Conservation (phyloP, 1,284 basidiomycete species). For the Flammula alnicola region DNA sequence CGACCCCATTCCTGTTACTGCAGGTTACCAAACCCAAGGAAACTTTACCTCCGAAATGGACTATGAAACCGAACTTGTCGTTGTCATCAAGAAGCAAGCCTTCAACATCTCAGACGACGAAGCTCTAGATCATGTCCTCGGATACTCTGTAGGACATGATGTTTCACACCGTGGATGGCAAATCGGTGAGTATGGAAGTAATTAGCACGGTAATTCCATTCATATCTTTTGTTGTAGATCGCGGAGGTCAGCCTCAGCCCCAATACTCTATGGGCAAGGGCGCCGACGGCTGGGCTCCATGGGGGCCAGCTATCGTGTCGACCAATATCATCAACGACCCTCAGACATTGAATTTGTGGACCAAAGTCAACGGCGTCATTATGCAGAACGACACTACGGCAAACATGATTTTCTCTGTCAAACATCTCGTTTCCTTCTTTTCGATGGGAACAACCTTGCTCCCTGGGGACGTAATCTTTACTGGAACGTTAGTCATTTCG, state of each 20-base stretch:
- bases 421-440: slow-evolving; percentile 52
- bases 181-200: slow-evolving; percentile 26
- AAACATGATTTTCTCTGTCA: slow-evolving; percentile 48
- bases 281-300: slow-evolving; percentile 45
- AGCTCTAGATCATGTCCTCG: slow-evolving; percentile 49
- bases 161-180: slow-evolving; percentile 51
- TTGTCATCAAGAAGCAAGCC: slow-evolving; percentile 47
- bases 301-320: slow-evolving; percentile 50
- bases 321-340: slow-evolving; percentile 48
- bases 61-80: slow-evolving; percentile 50
- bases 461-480: slow-evolving; percentile 62
- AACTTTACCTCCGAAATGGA: slow-evolving; percentile 47
- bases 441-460: slow-evolving; percentile 62
- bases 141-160: slow-evolving; percentile 44
- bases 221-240: slow-evolving; percentile 17
- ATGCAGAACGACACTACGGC: slow-evolving; percentile 55
- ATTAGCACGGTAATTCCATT: neutral
- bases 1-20: slow-evolving; percentile 40
- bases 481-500: slow-evolving; percentile 46
- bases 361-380: slow-evolving; percentile 51
- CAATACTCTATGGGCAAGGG: slow-evolving; percentile 50
- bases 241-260: slow-evolving; percentile 45
- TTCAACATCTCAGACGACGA: slow-evolving; percentile 48
- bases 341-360: slow-evolving; percentile 48
- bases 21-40: slow-evolving; percentile 46